A percentile compares a stretch with the other conserved stretches of the same genome.
Conservation (phyloP, 2,329 filamentous ascomycete genomes). For the Coniochaeta sp. region DNA sequence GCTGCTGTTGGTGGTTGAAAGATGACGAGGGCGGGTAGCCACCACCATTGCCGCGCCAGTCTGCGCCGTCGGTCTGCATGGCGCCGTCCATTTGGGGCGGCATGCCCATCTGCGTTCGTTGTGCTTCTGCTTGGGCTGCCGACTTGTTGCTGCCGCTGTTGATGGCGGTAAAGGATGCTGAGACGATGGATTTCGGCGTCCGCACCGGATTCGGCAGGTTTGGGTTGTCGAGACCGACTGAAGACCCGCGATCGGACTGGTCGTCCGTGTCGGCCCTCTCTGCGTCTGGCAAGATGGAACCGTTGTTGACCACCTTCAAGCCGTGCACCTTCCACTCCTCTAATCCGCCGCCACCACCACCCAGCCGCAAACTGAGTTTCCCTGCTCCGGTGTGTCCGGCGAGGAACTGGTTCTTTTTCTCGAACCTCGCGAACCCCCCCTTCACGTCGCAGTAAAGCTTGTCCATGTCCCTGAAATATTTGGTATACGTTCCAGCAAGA, state of each 20-base stretch:
- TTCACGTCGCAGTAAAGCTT: slow-evolving; percentile 44
- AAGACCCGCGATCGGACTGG: slow-evolving; percentile 19
- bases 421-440: slow-evolving; percentile 34
- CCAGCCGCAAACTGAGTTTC: slow-evolving; percentile 31
- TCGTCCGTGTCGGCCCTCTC: slow-evolving; percentile 15
- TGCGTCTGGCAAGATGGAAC: slow-evolving; percentile 28
- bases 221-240: slow-evolving; percentile 18
- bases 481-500: slow-evolving; percentile 50
- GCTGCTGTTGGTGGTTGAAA: slow-evolving; percentile 4
- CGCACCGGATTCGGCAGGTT: slow-evolving; percentile 9
- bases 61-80: slow-evolving; percentile 11
- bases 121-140: background rate
- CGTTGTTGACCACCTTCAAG: slow-evolving; percentile 34
- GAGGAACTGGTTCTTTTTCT: slow-evolving; percentile 15
- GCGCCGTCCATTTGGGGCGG: slow-evolving; percentile 3
- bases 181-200: slow-evolving; percentile 20
- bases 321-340: slow-evolving; percentile 44
- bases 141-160: slow-evolving; percentile 18
- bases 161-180: slow-evolving; percentile 32
- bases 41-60: background rate
- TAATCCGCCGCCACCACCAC: slow-evolving; percentile 40
- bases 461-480: slow-evolving; percentile 46
- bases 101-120: background rate
- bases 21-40: background rate
- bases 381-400: slow-evolving; percentile 16